Percentiles rank a stretch among this genome's conserved stretches.
Conservation (phyloP, 176 grass and related monocot genomes). For the Chloris gayana region DNA sequence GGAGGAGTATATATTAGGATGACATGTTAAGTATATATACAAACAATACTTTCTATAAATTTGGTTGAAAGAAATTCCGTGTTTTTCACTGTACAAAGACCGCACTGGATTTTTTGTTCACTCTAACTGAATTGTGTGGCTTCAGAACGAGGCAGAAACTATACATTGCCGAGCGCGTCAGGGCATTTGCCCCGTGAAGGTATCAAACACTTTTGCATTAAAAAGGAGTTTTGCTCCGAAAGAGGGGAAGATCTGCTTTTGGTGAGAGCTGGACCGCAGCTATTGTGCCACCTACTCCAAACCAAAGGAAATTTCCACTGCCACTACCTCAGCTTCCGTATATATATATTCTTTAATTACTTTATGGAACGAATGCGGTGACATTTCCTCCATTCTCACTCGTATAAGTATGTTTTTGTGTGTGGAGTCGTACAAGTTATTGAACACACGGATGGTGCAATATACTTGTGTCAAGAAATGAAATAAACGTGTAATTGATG, state of each 20-base stretch:
- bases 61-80: not conserved
- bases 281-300: not conserved
- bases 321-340: not conserved
- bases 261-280: constrained; percentile 15
- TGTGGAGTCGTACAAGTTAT: too few species aligned
- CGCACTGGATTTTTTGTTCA: not conserved
- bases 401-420: too few species aligned
- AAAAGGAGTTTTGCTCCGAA: not conserved
- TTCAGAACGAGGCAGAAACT: not conserved
- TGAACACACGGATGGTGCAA: not conserved
- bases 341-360: too few species aligned
- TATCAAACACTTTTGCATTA: not conserved
- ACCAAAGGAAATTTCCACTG: not conserved
- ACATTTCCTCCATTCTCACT: not conserved
- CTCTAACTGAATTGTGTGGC: not conserved
- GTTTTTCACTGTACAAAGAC: not conserved
- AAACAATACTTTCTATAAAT: not conserved
- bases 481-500: not conserved
- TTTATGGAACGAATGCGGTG: not conserved
- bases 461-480: not conserved
- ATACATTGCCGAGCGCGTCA: not conserved
- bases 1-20: not conserved
- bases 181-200: not conserved
- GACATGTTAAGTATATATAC: not conserved
- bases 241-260: not conserved